Conservation (phyloP, 192 early-diverging fungal genomes). For the Entophlyctis luteolus region DNA sequence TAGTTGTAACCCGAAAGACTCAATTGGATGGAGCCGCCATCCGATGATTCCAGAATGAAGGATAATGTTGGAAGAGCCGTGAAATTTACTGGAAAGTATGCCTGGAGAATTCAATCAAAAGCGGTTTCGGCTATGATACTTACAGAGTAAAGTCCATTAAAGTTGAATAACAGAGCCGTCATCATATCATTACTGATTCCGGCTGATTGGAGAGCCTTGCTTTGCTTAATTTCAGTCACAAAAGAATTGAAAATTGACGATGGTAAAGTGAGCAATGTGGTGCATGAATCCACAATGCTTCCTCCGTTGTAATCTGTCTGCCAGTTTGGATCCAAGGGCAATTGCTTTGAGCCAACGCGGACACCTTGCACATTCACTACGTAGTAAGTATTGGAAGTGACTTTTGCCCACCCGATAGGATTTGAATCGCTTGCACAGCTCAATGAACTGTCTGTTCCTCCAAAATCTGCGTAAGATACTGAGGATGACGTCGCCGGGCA, state of each 20-base stretch:
- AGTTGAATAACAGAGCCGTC: background rate
- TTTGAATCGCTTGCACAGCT: background rate
- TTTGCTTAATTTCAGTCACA: background rate
- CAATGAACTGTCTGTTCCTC: background rate
- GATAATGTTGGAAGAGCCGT: slow-evolving; percentile 3
- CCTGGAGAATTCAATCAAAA: background rate
- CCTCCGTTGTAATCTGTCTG: background rate
- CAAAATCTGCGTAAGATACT: slow-evolving; percentile 1
- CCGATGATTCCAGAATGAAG: background rate
- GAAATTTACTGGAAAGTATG: background rate
- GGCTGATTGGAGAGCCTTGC: background rate
- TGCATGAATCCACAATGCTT: slow-evolving; percentile 1
- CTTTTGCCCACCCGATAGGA: background rate
- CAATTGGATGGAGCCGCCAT: background rate
- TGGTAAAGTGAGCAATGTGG: background rate
- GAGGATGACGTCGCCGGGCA: background rate
- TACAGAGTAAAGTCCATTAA: background rate
- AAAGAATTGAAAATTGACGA: background rate
- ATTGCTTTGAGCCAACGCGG: background rate
- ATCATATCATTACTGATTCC: background rate
- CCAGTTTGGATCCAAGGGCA: background rate
- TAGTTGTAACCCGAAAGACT: background rate
- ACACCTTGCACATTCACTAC: background rate
- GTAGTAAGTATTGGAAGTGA: background rate
- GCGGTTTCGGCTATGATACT: background rate